Base-by-base conservation (phyloP, 2,329 filamentous ascomycete genomes). In the Penicillium sp. region DNA sequence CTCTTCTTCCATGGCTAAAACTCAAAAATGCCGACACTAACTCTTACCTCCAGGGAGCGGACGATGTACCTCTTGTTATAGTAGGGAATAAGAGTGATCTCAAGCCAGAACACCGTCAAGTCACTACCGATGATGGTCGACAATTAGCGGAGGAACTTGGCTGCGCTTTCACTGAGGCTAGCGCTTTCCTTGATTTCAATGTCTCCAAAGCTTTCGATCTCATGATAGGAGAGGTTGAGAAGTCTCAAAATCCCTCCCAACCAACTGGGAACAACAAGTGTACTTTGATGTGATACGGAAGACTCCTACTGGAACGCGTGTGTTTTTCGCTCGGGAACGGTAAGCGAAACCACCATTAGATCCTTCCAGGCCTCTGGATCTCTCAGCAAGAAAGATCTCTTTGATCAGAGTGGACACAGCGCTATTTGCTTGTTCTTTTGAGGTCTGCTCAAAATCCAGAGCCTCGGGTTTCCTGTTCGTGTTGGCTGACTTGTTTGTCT, bases 81-180 rank as follows among this genome's bases (percentile, higher is more conserved):
- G 92, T 99, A 50, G 94, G 91, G 65, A 99, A 99, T 81, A 99
- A 99, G 80, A 92, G 88, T 71, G 94, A 99, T 74, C 81, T 99
- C 54, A 87, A 90, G 57, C 87, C 91, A 49, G 93, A 97, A 74
- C 91, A 96, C 77, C 88, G 94, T 63, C 92, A 97, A 75, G 91
- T 99, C 63, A 87, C 85, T 30, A 76, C 86, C 47, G 91, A 96
- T 61, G 89, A 96, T 65, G 94, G 92, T 63, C 89, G 88, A 72
- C 88, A 88, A 69, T 79, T 97, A 39, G 87, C 89, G 7, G 88
- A 93, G 67, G 90, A 94, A 75, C 88, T 96, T 74, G 86, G 90
- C 60, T 97, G 93, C 75, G 91, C 88, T 35, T 97, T 91, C 84
- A 96, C 91, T 44, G 94, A 99, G 77, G 91, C 94, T 52, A 95